Percentiles rank a stretch among this genome's conserved stretches.
Evolutionary conservation across 345 rosid species (phyloP).

Genomic region (Pugionium dolabratum): DNA sequence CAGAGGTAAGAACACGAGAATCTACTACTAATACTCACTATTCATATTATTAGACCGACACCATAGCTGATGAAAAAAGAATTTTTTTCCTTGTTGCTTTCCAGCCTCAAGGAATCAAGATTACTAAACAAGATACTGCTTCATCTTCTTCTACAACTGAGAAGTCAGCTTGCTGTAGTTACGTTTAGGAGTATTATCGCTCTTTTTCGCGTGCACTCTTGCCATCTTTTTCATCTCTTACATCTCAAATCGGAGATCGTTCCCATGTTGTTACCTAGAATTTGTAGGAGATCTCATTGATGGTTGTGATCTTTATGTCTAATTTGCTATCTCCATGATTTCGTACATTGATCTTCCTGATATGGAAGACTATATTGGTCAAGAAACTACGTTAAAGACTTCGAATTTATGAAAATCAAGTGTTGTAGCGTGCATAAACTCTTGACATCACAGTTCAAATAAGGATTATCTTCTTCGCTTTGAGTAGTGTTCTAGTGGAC

Average conservation of each 20-base stretch:
- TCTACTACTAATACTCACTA: neutral
- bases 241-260: conserved; percentile 39
- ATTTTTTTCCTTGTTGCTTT: conserved; percentile 1
- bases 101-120: conserved; percentile 68
- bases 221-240: conserved; percentile 36
- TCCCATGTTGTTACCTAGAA: conserved; percentile 37
- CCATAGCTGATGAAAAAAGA: neutral
- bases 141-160: conserved; percentile 50
- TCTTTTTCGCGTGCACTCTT: conserved; percentile 32
- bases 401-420: conserved; percentile 27
- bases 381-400: conserved; percentile 33
- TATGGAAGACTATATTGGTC: conserved; percentile 30
- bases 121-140: conserved; percentile 58
- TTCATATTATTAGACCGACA: conserved; percentile 1
- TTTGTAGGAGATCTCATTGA: conserved; percentile 40
- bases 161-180: conserved; percentile 67
- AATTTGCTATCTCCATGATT: conserved; percentile 28
- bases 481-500: neutral
- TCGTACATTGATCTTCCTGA: conserved; percentile 35
- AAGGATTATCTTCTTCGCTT: neutral
- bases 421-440: conserved; percentile 33
- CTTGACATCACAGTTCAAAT: neutral
- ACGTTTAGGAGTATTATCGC: conserved; percentile 38
- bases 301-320: conserved; percentile 42
- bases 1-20: conserved; percentile 30